Conservation (phyloP, 148 eudicot species). For the Camellia lanceoleosa region DNA sequence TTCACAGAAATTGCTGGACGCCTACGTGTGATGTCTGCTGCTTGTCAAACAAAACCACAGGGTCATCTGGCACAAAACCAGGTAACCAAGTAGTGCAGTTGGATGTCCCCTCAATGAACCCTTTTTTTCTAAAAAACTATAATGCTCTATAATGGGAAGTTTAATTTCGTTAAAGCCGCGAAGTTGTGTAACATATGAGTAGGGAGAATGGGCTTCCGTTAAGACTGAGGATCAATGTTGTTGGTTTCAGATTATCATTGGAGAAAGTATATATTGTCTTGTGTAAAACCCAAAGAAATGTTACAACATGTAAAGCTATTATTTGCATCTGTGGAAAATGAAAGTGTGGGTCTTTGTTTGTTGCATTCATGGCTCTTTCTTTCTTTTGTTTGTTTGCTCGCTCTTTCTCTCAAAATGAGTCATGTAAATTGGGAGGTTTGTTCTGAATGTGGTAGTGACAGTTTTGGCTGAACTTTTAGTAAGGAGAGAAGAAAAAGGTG, state of each 20-base stretch:
- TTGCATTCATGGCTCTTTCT: background rate
- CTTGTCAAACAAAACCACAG: constrained; percentile 13
- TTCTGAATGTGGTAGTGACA: background rate
- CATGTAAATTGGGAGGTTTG: background rate
- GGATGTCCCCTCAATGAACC: background rate
- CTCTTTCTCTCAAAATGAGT: background rate
- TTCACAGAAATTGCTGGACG: constrained; percentile 46
- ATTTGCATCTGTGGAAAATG: constrained; percentile 11
- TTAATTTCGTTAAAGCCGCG: background rate
- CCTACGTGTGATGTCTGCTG: constrained; percentile 36
- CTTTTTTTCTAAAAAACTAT: background rate
- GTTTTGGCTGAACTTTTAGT: background rate
- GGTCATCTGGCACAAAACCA: constrained; percentile 20
- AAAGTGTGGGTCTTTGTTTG: background rate
- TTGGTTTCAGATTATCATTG: constrained; percentile 6
- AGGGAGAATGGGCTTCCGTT: constrained; percentile 13
- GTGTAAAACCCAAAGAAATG: background rate
- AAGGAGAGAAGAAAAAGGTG: background rate
- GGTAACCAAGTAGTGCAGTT: constrained; percentile 11
- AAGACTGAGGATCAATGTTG: background rate
- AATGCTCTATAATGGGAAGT: background rate
- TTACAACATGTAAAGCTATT: constrained; percentile 7
- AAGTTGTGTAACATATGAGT: constrained; percentile 3
- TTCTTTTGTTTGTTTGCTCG: background rate
- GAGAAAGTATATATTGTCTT: background rate